phyloP scores from a whole-genome alignment of 495 filamentous ascomycete genomes.

The Clohesyomyces aquaticus region DNA sequence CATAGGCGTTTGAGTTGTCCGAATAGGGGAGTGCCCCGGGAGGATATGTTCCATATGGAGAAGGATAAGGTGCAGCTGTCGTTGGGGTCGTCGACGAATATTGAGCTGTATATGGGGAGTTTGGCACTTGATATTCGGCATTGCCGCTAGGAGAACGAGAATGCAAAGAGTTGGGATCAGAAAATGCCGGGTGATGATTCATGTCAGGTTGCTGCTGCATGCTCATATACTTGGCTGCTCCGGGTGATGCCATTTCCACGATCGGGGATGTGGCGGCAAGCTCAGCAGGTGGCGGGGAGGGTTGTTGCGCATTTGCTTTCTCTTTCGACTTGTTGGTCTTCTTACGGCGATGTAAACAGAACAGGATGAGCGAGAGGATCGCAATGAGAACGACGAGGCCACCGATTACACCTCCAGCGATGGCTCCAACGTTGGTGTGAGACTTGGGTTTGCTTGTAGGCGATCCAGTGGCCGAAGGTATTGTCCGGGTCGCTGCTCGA shows the following conservation, averaged over 20 bases:
- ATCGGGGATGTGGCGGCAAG: conserved; percentile 32
- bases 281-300: conserved; percentile 30
- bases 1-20: conserved; percentile 14
- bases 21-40: conserved; percentile 13
- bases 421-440: conserved; percentile 39
- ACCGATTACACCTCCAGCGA: conserved; percentile 44
- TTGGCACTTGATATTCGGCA: conserved; percentile 4
- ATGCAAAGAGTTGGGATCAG: conserved; percentile 11
- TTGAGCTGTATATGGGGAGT: conserved; percentile 20
- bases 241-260: conserved; percentile 29
- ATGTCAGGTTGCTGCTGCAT: conserved; percentile 24
- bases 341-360: conserved; percentile 41
- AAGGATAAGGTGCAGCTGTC: conserved; percentile 9
- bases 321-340: conserved; percentile 25
- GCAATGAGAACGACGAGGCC: conserved; percentile 39
- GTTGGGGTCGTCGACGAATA: conserved; percentile 13
- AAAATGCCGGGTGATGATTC: conserved; percentile 14
- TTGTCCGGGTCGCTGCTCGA: conserved; percentile 35
- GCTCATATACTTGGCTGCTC: conserved; percentile 20
- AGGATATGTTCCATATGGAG: conserved; percentile 17
- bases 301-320: background rate
- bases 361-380: conserved; percentile 38
- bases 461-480: conserved; percentile 28
- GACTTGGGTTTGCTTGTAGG: conserved; percentile 21
- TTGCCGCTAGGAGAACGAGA: conserved; percentile 19